These are phyloP conservation scores for Tilletia caries DNA, from an alignment of 1,284 basidiomycete species.

Conservation along the genomic window DNA sequence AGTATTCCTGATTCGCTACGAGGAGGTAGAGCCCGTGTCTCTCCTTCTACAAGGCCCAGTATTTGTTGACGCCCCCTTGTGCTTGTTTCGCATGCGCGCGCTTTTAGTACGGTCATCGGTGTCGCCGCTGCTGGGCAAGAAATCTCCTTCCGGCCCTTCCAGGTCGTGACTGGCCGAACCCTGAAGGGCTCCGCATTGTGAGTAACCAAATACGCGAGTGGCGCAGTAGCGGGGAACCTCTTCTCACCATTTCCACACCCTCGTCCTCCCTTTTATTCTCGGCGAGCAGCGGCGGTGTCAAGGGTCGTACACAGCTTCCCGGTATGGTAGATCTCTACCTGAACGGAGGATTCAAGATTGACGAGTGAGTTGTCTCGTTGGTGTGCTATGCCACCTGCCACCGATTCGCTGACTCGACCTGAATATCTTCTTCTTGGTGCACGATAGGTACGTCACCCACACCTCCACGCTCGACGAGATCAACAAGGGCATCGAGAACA, in stretches of 20 bases:
- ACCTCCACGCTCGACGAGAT: slow-evolving; percentile 66
- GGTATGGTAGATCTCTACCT: slow-evolving; percentile 40
- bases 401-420: background rate
- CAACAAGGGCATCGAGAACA: slow-evolving; percentile 85
- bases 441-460: slow-evolving; percentile 55
- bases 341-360: slow-evolving; percentile 38
- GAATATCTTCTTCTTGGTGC: background rate
- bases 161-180: slow-evolving; percentile 84
- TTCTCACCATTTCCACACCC: background rate
- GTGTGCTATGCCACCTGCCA: background rate
- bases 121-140: slow-evolving; percentile 81
- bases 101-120: slow-evolving; percentile 70
- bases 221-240: background rate
- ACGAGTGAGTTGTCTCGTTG: slow-evolving; percentile 27
- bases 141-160: slow-evolving; percentile 84
- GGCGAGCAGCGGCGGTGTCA: slow-evolving; percentile 73
- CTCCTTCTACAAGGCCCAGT: too few relatives aligned
- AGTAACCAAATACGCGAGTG: background rate
- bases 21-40: too few relatives aligned
- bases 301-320: slow-evolving; percentile 78
- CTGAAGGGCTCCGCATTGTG: slow-evolving; percentile 90
- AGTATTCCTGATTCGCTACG: background rate
- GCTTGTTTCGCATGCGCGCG: slow-evolving; percentile 49
- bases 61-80: too few relatives aligned
- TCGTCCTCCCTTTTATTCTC: background rate